These are phyloP conservation scores for Eucalyptus curtisii DNA, from an alignment of 345 rosid genomes.

Conservation along the genomic window DNA sequence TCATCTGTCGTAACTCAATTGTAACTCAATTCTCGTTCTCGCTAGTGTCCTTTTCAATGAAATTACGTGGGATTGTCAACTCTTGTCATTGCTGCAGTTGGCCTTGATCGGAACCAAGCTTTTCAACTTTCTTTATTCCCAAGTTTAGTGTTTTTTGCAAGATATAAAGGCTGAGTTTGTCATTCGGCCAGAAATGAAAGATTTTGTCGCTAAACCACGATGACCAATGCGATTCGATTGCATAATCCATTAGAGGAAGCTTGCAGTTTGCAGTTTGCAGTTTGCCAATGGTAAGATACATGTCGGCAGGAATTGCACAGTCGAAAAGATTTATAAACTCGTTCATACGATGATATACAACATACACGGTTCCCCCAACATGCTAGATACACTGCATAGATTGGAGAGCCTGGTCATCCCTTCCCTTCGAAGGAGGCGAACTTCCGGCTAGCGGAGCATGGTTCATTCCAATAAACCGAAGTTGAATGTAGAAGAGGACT, in stretches of 20 bases:
- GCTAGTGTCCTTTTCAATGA: not conserved
- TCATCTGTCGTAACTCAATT: not conserved
- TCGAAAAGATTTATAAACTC: not conserved
- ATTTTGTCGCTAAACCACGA: not conserved
- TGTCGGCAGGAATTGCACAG: not conserved
- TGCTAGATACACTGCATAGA: not conserved
- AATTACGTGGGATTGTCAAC: not conserved
- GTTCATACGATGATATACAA: not conserved
- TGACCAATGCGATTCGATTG: not conserved
- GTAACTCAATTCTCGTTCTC: not conserved
- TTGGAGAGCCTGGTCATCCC: not conserved
- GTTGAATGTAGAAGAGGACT: not conserved
- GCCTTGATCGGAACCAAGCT: not conserved
- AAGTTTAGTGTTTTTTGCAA: not conserved
- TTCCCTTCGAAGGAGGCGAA: not conserved
- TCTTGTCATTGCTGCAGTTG: not conserved
- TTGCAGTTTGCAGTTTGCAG: not conserved
- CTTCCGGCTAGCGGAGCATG: not conserved
- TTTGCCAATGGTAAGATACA: not conserved
- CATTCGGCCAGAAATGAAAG: not conserved
- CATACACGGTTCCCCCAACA: not conserved
- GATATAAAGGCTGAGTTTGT: not conserved
- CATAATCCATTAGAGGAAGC: not conserved
- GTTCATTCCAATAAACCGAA: not conserved
- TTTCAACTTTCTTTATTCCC: not conserved